Conservation (phyloP, 352 stramenopile species). For the Phytophthora parvispora region DNA sequence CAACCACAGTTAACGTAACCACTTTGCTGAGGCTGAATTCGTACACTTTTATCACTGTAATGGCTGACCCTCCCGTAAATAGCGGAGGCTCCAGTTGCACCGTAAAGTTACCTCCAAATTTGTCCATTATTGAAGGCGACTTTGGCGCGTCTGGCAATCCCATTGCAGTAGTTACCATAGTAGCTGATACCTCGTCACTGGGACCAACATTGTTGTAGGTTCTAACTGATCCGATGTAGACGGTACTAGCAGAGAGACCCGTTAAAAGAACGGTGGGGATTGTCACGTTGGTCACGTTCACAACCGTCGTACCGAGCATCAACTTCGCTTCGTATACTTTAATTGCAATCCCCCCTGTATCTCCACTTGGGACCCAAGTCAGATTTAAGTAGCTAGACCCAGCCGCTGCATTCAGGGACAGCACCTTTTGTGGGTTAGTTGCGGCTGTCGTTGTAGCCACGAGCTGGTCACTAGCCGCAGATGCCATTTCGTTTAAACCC, state of each 20-base stretch:
- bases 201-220: constrained; percentile 47
- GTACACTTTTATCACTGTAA: constrained; percentile 57
- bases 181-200: constrained; percentile 25
- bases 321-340: constrained; percentile 51
- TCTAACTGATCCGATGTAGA: constrained; percentile 43
- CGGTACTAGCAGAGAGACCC: constrained; percentile 37
- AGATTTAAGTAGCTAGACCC: constrained; percentile 51
- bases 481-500: constrained; percentile 49
- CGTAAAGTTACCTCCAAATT: constrained; percentile 77
- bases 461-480: constrained; percentile 44
- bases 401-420: constrained; percentile 10
- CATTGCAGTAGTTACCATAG: constrained; percentile 33
- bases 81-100: constrained; percentile 44
- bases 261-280: constrained; percentile 40
- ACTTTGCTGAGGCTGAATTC: constrained; percentile 31
- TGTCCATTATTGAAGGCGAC: constrained; percentile 31
- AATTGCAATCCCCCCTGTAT: constrained; percentile 55
- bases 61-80: constrained; percentile 49
- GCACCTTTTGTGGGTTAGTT: constrained; percentile 43
- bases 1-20: constrained; percentile 20
- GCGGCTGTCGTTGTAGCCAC: constrained; percentile 41
- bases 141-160: constrained; percentile 33
- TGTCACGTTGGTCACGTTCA: constrained; percentile 27
- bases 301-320: constrained; percentile 13
- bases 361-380: constrained; percentile 46